Evolutionary conservation across 129 eudicot genomes (phyloP), one percentile per base, ranked within the genome.

Genomic region (Artemisia annua): DNA sequence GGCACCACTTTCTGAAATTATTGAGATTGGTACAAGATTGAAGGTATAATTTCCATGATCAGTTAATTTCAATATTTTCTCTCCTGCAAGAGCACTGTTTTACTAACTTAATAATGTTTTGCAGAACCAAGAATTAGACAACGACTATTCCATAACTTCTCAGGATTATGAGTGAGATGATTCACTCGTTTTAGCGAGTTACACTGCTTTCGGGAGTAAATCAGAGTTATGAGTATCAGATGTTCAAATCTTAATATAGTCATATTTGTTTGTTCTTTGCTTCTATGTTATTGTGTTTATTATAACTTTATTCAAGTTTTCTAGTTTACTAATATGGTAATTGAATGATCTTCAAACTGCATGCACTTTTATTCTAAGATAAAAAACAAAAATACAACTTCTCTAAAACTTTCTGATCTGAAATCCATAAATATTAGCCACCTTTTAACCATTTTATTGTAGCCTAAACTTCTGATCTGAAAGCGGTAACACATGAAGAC

Each of bases 1-100:
- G 97, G 94, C 97, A 14, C 97, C 97, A n/a, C 79, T 82, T 65
- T 73, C 89, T 62, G 97, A 87, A 87, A 78, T 87, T 73, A 46
- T 87, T 61, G 89, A 87, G 15, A 85, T 90, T 44, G 83, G 91
- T 74, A 78, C 80, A 73, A 85, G 73, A 12, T 51, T 90, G 62
- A 86, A 87, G 97, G 94, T 87, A 85, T 19, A 60, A 63, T 16
- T 68, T 39, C 46, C 44, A 43, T 28, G 55, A 65, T 71, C 6
- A 22, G 57, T 63, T 50, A 64, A 59, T 28, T 72, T 51, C 44
- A 48, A 19, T 2, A 35, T 11, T 55, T 56, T 50, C 60, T 53
- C 9, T 58, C 60, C 56, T 67, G 30, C 48, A 64, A 22, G 56
- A 66, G 26, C 15, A 35, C 60, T 28, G 16, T 48, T 11, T 70